phyloP scores from a whole-genome alignment of 2,329 filamentous ascomycete species.

The Chalara sp. region DNA sequence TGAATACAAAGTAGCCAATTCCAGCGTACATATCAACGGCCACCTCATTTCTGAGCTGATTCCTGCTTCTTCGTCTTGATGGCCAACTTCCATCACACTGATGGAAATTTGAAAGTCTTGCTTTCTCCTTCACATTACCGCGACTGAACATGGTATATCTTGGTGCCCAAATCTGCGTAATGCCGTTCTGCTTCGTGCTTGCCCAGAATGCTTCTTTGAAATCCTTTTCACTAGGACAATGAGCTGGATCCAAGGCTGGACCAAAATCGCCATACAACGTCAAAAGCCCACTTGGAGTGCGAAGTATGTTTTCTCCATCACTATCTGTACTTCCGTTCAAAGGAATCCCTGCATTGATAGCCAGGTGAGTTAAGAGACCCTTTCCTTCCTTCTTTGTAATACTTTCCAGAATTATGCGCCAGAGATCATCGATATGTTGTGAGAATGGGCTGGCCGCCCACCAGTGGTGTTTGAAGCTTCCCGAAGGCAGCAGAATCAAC shows the following conservation, averaged over 20 bases:
- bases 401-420: conserved; percentile 39
- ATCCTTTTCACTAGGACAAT: conserved; percentile 34
- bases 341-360: conserved; percentile 56
- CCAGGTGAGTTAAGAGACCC: conserved; percentile 45
- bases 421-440: conserved; percentile 31
- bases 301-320: conserved; percentile 58
- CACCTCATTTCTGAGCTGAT: conserved; percentile 1
- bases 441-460: conserved; percentile 2
- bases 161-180: conserved; percentile 81
- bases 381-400: conserved; percentile 37
- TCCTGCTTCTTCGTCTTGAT: conserved; percentile 4
- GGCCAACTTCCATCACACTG: background rate
- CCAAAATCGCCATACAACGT: conserved; percentile 74
- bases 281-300: conserved; percentile 63
- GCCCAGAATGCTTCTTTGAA: conserved; percentile 73
- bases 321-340: conserved; percentile 17
- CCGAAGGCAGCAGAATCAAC: conserved; percentile 52
- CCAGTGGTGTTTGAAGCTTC: conserved; percentile 44
- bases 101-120: conserved; percentile 57
- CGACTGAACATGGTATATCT: conserved; percentile 90
- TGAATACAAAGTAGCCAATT: conserved; percentile 91
- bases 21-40: conserved; percentile 84
- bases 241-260: conserved; percentile 25
- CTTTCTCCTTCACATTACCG: conserved; percentile 86
- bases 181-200: conserved; percentile 67